Evolutionary conservation across 2,329 filamentous ascomycete species (phyloP).

Genomic region (Fusarium mexicanum): DNA sequence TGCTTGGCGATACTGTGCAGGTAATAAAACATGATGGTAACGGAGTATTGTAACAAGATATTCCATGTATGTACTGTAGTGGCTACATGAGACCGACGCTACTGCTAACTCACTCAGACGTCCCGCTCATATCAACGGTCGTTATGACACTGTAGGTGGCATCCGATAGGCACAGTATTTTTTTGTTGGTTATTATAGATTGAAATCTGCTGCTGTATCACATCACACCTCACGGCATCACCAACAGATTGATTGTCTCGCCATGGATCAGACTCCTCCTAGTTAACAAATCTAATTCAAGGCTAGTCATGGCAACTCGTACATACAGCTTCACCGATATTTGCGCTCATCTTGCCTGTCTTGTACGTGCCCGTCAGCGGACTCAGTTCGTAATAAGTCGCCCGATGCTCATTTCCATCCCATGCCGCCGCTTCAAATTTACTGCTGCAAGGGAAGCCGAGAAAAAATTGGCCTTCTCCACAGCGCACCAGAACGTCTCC

Average conservation of each 20-base stretch:
- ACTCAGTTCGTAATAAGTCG: slow-evolving; percentile 11
- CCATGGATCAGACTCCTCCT: slow-evolving; percentile 28
- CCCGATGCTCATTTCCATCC: slow-evolving; percentile 38
- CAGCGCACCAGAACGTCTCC: slow-evolving; percentile 12
- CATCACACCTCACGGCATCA: slow-evolving; percentile 24
- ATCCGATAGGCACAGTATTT: not conserved
- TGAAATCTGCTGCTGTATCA: slow-evolving; percentile 29
- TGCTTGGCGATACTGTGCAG: slow-evolving; percentile 29
- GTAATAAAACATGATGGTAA: slow-evolving; percentile 27
- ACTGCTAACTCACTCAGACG: slow-evolving; percentile 16
- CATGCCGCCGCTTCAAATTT: slow-evolving; percentile 37
- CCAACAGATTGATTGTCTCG: slow-evolving; percentile 20
- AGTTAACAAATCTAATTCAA: slow-evolving; percentile 5
- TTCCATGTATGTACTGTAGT: slow-evolving; percentile 11
- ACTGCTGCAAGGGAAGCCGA: slow-evolving; percentile 39
- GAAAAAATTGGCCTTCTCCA: slow-evolving; percentile 27
- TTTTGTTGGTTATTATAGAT: slow-evolving; percentile 6
- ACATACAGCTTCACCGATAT: slow-evolving; percentile 34
- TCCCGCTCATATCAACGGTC: slow-evolving; percentile 14
- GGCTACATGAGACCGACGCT: slow-evolving; percentile 27
- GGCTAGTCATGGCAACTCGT: not conserved
- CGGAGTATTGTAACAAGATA: slow-evolving; percentile 17
- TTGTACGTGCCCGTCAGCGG: slow-evolving; percentile 25
- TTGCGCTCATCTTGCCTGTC: slow-evolving; percentile 11
- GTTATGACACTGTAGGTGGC: slow-evolving; percentile 1